A percentile compares a stretch with the other conserved stretches of the same genome.
These are phyloP conservation scores for Tetracladium setigerum DNA, from an alignment of 495 filamentous ascomycete genomes.

Conservation along the genomic window DNA sequence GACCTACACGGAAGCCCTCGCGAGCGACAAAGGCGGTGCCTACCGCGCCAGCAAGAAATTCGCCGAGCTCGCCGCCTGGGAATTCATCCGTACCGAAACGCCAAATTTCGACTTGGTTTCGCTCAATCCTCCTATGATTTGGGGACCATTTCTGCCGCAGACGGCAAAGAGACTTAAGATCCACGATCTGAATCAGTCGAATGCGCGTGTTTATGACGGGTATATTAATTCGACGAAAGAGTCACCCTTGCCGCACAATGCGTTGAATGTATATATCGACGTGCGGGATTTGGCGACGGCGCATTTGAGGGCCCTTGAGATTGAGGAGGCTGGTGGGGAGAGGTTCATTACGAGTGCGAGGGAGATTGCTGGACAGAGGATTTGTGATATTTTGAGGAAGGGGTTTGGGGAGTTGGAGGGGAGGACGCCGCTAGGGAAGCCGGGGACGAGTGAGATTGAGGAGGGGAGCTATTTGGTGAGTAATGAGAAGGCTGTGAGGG, in stretches of 20 bases:
- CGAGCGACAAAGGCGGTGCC: not conserved
- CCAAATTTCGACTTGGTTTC: slow-evolving; percentile 1
- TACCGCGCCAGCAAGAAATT: slow-evolving; percentile 24
- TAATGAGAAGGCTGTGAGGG: not conserved
- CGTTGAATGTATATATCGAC: slow-evolving; percentile 3
- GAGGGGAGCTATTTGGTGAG: not conserved
- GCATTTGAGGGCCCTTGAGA: slow-evolving; percentile 4
- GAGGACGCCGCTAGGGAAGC: slow-evolving; percentile 1
- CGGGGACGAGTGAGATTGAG: not conserved
- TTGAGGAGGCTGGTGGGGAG: not conserved
- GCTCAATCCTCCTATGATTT: slow-evolving; percentile 3
- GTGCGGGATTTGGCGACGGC: slow-evolving; percentile 2
- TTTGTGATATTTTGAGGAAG: slow-evolving; percentile 1
- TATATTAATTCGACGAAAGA: not conserved
- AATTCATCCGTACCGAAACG: not conserved
- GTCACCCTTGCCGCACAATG: not conserved
- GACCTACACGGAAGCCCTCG: not conserved
- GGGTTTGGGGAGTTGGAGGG: not conserved
- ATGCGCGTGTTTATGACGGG: not conserved
- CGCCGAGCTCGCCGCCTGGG: slow-evolving; percentile 24
- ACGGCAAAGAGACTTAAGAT: not conserved
- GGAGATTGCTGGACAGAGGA: not conserved
- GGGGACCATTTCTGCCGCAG: not conserved
- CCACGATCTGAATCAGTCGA: slow-evolving; percentile 1
- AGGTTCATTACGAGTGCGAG: slow-evolving; percentile 1